Percentiles rank a stretch among this genome's conserved stretches.
These are phyloP conservation scores for Penicillium chermesinum DNA, from an alignment of 495 filamentous ascomycete genomes.

Conservation along the genomic window DNA sequence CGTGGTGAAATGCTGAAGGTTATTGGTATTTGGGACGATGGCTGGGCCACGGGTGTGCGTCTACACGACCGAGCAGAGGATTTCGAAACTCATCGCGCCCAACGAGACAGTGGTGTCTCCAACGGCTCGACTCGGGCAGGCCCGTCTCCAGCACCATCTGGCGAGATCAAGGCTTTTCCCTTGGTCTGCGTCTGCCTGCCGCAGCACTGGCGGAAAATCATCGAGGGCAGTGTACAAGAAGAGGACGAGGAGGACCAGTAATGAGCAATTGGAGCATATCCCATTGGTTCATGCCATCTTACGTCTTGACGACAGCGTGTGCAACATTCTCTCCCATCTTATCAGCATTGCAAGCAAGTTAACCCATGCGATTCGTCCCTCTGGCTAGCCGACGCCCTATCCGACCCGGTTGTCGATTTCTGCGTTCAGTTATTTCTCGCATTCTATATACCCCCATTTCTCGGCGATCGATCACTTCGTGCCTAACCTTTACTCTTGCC, in stretches of 20 bases:
- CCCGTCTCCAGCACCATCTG: conserved; percentile 61
- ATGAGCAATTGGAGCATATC: conserved; percentile 24
- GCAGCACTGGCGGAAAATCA: conserved; percentile 95
- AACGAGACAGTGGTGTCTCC: conserved; percentile 91
- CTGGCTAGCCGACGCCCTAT: conserved; percentile 16
- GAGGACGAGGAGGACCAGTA: conserved; percentile 30
- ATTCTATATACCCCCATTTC: conserved; percentile 35
- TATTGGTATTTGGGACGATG: conserved; percentile 99
- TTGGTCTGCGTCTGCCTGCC: conserved; percentile 96
- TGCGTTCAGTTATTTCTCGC: conserved; percentile 10
- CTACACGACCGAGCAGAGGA: conserved; percentile 81
- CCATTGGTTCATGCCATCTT: conserved; percentile 27
- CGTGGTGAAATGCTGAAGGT: conserved; percentile 98
- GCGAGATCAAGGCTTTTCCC: conserved; percentile 97
- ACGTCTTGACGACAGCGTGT: conserved; percentile 42
- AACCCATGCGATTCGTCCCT: conserved; percentile 11
- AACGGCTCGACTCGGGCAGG: conserved; percentile 63
- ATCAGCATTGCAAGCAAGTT: conserved; percentile 18
- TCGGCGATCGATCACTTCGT: conserved; percentile 21
- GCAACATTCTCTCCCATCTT: conserved; percentile 24
- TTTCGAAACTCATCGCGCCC: conserved; percentile 69
- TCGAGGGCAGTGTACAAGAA: conserved; percentile 58
- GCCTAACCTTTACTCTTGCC: conserved; percentile 13
- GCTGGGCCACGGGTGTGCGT: conserved; percentile 93
- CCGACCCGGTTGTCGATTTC: neutral